Conservation (phyloP, 148 eudicot genomes). For the Agrostemma githago region DNA sequence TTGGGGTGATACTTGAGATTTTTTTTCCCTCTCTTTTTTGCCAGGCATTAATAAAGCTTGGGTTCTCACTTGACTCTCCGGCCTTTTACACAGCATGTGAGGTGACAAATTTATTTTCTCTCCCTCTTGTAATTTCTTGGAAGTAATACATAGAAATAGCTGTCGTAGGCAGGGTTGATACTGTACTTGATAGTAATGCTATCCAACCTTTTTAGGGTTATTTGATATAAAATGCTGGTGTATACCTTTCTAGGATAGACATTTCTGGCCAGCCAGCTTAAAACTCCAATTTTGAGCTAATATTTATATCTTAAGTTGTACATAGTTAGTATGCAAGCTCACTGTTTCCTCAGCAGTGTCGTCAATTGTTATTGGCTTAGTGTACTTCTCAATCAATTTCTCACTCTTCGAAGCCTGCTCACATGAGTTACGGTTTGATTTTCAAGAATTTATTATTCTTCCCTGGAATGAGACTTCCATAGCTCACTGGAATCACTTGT, state of each 20-base stretch:
- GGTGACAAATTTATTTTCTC: constrained; percentile 35
- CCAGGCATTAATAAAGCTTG: constrained; percentile 70
- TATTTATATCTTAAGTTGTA: not conserved
- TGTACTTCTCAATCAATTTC: not conserved
- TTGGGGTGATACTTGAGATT: not conserved
- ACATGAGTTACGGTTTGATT: too few species aligned
- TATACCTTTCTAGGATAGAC: not conserved
- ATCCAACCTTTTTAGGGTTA: not conserved
- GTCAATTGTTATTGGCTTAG: not conserved
- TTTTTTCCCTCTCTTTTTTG: not conserved
- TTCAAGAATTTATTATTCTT: not conserved
- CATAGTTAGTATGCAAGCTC: not conserved
- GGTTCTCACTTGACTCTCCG: constrained; percentile 75
- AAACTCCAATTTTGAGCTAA: not conserved
- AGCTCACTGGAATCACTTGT: not conserved
- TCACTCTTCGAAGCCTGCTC: not conserved
- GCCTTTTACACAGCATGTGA: constrained; percentile 81
- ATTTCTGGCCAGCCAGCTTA: not conserved
- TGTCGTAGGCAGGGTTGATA: not conserved
- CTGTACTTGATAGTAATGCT: not conserved
- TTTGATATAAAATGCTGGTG: not conserved
- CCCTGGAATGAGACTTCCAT: not conserved
- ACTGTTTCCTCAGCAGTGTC: constrained; percentile 4
- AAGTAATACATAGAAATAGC: not conserved
- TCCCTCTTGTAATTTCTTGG: not conserved